Evolutionary conservation across 2,329 filamentous ascomycete species (phyloP).

Genomic region (Hypoxylon sp.): DNA sequence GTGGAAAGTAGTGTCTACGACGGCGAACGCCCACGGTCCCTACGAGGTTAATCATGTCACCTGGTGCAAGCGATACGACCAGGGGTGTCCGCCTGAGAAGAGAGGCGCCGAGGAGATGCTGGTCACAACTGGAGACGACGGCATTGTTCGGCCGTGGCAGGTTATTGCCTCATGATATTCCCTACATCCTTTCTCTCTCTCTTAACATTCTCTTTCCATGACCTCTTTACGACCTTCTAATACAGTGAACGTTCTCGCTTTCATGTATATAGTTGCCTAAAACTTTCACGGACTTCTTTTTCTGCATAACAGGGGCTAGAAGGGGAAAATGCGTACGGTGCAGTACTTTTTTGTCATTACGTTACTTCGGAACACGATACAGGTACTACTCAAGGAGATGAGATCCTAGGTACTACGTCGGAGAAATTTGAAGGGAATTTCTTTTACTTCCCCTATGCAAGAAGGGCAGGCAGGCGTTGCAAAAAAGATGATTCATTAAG

Average conservation of each 20-base stretch:
- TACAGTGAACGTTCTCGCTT: background rate
- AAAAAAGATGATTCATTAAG: too few species aligned
- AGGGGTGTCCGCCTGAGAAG: constrained; percentile 56
- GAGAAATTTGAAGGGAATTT: too few species aligned
- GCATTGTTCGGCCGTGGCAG: constrained; percentile 84
- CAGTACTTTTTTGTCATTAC: background rate
- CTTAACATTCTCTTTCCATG: background rate
- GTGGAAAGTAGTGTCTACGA: constrained; percentile 76
- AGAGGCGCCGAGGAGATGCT: constrained; percentile 79
- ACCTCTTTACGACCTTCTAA: too few species aligned
- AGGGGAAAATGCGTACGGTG: background rate
- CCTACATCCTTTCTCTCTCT: background rate
- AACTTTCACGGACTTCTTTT: background rate
- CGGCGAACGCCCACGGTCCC: constrained; percentile 82
- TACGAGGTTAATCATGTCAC: constrained; percentile 93
- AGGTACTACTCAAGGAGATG: constrained; percentile 2
- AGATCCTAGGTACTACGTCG: too few species aligned
- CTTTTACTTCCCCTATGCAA: too few species aligned
- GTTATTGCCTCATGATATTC: constrained; percentile 46
- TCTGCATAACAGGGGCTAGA: background rate
- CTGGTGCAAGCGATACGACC: constrained; percentile 84
- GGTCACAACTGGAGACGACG: constrained; percentile 91
- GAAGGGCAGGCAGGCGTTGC: too few species aligned
- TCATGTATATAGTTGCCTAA: constrained; percentile 20
- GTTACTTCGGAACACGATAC: background rate